phyloP scores from a whole-genome alignment of 1,284 basidiomycete species.

The Microbotryum intermedium region DNA sequence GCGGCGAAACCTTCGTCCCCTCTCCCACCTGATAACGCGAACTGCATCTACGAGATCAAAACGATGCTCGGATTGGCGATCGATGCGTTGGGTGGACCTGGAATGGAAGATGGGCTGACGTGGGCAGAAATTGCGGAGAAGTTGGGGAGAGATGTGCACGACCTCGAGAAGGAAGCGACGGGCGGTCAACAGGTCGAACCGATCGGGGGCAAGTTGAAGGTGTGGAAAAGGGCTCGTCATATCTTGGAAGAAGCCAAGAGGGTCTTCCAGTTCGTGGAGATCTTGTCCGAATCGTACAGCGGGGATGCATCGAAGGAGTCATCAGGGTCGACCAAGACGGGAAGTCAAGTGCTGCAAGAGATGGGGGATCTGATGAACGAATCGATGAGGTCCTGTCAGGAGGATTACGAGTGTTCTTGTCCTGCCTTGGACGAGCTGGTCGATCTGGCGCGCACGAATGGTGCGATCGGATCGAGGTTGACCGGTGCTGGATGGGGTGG shows the following conservation, averaged over 20 bases:
- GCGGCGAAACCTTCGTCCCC: constrained; percentile 19
- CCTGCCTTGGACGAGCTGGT: constrained; percentile 61
- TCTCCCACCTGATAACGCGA: constrained; percentile 14
- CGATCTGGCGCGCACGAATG: constrained; percentile 54
- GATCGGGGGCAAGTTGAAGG: constrained; percentile 26
- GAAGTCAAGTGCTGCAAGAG: constrained; percentile 39
- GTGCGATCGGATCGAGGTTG: constrained; percentile 66
- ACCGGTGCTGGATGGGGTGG: constrained; percentile 88
- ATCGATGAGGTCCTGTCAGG: constrained; percentile 60
- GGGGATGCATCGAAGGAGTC: neutral
- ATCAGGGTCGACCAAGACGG: constrained; percentile 8
- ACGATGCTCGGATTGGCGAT: constrained; percentile 24
- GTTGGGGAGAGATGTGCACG: constrained; percentile 13
- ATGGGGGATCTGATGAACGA: constrained; percentile 70
- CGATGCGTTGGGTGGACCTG: constrained; percentile 22
- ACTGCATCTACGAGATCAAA: constrained; percentile 22
- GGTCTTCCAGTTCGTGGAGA: constrained; percentile 32
- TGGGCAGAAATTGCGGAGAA: constrained; percentile 27
- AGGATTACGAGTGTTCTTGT: constrained; percentile 68
- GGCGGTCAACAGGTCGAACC: constrained; percentile 31
- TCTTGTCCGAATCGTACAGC: constrained; percentile 10
- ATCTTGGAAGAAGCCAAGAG: constrained; percentile 32
- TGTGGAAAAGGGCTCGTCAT: constrained; percentile 31
- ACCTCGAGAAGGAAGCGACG: constrained; percentile 16
- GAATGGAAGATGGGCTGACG: constrained; percentile 26